Evolutionary conservation across 202 grass and related monocot genomes (phyloP), one percentile per base, ranked within the genome.

Genomic region (Panicum hallii): DNA sequence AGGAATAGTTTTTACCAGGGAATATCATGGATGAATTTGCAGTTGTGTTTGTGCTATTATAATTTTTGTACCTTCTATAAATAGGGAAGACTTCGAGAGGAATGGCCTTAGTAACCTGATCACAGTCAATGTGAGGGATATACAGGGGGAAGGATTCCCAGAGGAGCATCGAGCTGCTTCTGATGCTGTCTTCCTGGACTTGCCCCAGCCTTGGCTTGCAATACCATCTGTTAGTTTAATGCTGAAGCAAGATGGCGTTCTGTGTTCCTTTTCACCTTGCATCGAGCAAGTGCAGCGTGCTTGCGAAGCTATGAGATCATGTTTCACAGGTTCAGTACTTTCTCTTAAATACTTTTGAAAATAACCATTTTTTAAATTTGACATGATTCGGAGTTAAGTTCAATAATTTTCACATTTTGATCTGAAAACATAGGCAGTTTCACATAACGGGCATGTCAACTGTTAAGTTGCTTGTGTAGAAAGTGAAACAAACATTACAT

Each of bases 251-350:
- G 91, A 95, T 38, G 91, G 85, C 4, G 79, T 98, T 75, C 72
- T 95, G 46, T 98, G 93, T 75, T 98, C 95, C 11, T 98, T 98
- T 65, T 98, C 95, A 67, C 95, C 95, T 81, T 98, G 93, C 83
- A 95, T 98, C 57, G 95, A 98, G 42, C 95, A 98, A 93, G 95
- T 95, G 66, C 93, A 98, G 85, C 80, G 80, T 20, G 79, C 93
- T 32, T 98, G 91, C 10, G 89, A 92, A 77, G 83, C 86, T 77
- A 82, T 98, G 63, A 82, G 16, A 47, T 69, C 81, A 26, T 84
- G 16, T 64, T 98, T 95, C 87, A 95, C 95, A 89, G 95, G 95
- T 97, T 60, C 4, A 5, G 26, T 86, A 48, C 63, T 49, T 73
- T 22, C 28, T 63, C 15, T 75, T 34, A 63, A 6, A n/a, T 44